Percentiles rank a stretch among this genome's conserved stretches.
These are phyloP conservation scores for Suhomyces prunicola DNA, from an alignment of 805 yeast species.

Conservation along the genomic window DNA sequence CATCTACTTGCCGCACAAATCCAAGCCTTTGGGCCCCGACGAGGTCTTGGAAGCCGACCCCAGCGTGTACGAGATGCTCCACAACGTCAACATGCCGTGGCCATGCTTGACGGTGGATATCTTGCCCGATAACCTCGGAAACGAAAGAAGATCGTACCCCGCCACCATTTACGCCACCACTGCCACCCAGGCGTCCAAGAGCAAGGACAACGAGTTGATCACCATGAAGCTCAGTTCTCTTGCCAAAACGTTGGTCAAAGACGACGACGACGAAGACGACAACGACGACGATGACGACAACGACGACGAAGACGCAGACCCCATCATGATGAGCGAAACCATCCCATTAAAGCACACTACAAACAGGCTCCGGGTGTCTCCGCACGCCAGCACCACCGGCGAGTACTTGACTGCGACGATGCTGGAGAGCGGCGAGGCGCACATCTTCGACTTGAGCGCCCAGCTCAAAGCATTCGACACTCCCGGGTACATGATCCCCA, in stretches of 20 bases:
- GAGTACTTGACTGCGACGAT: conserved; percentile 85
- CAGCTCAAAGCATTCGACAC: conserved; percentile 81
- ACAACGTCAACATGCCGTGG: conserved; percentile 92
- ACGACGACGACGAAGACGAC: conserved; percentile 72
- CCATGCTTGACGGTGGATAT: conserved; percentile 92
- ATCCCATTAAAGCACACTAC: conserved; percentile 79
- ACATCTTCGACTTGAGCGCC: conserved; percentile 74
- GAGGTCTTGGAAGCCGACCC: conserved; percentile 97
- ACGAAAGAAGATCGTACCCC: conserved; percentile 86
- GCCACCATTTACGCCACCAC: conserved; percentile 82
- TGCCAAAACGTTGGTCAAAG: conserved; percentile 82
- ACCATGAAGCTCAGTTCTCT: conserved; percentile 80
- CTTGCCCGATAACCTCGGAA: conserved; percentile 81
- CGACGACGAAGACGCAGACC: conserved; percentile 70
- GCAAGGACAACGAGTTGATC: conserved; percentile 84
- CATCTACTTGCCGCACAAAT: conserved; percentile 82
- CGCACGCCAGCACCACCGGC: conserved; percentile 67
- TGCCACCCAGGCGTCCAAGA: conserved; percentile 88
- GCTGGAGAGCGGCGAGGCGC: conserved; percentile 88
- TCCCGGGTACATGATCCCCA: conserved; percentile 82
- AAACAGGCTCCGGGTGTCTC: conserved; percentile 82
- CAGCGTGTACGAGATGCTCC: conserved; percentile 92
- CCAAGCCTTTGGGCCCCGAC: conserved; percentile 89
- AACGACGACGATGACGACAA: conserved; percentile 73
- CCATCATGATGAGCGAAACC: conserved; percentile 83